Base-by-base conservation (phyloP, 148 eudicot species). In the Fagopyrum homotropicum region DNA sequence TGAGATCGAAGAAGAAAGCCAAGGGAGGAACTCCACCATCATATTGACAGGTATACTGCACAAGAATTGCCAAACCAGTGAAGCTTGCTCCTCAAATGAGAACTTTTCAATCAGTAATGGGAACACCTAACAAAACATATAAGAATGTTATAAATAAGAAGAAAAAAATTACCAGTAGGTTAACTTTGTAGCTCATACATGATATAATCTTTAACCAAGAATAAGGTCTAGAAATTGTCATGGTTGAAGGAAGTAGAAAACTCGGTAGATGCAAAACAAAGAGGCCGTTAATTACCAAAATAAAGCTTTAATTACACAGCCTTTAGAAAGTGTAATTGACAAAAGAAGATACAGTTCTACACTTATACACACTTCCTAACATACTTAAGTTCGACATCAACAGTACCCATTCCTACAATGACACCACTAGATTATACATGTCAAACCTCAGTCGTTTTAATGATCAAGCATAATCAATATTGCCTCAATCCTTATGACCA, bases 31-130 rank as follows among this genome's bases (percentile, higher is more conserved):
- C 79, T 95, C 96, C 72, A 87, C 90, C 98, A 95, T 90, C 98
- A 95, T 95, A 88, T 88, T 88, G 64, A 90, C 96, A 69, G 98
- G 98, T 83, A 95, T 95, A 81, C 97, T 92, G 84, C 98, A 95
- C 77, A 95, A 82, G 77, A 95, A 95, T 75, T 88, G 92, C 98
- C 98, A 95, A 4, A 91, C 96, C 69, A 95, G 78, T 73, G 96
- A 92, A 72, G 97, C 97, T 74, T 90, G 98, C 90, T 95, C 98
- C 82, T 95, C 93, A 63, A 90, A 92, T 35, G 98, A 92, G 75
- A 90, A 95, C 81, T 95, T 95, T 73, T 92, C 98, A 69, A 88
- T 89, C 60, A 95, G 93, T 89, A 95, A 82, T 14, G 97, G 98
- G 81, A 90, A 86, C 72, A 95, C 98, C 98, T 95, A 87, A 70